phyloP scores from a whole-genome alignment of 306 rosid species.

The Leucaena leucocephala region DNA sequence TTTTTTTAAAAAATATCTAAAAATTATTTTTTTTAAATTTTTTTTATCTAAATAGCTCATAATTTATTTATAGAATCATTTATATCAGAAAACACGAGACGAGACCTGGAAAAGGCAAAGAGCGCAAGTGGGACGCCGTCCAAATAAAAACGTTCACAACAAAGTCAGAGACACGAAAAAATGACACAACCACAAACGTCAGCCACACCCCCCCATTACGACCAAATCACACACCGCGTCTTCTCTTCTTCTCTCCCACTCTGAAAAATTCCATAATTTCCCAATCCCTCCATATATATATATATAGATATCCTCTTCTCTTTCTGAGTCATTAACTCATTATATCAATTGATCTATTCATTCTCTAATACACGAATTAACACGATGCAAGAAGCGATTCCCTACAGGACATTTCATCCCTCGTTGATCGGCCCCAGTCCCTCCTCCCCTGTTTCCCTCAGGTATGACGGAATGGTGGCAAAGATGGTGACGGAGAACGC shows the following conservation, averaged over 20 bases:
- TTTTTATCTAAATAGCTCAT: no score
- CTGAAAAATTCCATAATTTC: no score
- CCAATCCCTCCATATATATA: neutral
- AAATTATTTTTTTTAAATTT: no score
- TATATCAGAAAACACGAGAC: no score
- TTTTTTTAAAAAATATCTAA: no score
- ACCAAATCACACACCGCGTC: conserved; percentile 46
- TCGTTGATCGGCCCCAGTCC: neutral
- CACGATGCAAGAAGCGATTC: conserved; percentile 76
- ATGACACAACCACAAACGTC: conserved; percentile 46
- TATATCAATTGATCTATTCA: neutral
- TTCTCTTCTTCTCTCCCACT: neutral
- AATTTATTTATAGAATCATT: no score
- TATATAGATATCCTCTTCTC: neutral
- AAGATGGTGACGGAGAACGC: conserved; percentile 55
- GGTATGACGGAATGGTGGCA: neutral
- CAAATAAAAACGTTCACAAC: conserved; percentile 14
- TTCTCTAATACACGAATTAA: neutral
- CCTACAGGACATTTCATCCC: conserved; percentile 53
- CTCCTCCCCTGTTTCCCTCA: neutral
- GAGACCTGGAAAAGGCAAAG: neutral
- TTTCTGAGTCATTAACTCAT: neutral
- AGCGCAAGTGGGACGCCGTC: conserved; percentile 41
- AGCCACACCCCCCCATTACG: conserved; percentile 25
- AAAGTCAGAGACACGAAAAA: neutral